Conservation (phyloP, 805 yeast species). For the Sugiyamaella lignohabitans region DNA sequence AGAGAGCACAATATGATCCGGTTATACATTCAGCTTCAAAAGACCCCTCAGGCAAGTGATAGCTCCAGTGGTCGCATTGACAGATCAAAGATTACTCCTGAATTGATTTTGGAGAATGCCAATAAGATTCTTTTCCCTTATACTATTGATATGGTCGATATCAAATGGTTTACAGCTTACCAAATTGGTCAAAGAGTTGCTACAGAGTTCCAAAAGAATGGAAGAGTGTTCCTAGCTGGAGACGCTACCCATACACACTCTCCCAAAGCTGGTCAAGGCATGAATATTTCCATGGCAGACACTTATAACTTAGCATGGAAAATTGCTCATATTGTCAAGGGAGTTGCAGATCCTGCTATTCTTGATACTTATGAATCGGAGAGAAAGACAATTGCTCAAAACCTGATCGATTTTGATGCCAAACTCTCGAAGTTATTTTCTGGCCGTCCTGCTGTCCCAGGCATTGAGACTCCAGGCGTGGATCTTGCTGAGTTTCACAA, state of each 20-base stretch:
- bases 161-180: conserved; percentile 33
- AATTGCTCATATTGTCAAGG: conserved; percentile 30
- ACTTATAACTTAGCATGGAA: conserved; percentile 33
- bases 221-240: conserved; percentile 31
- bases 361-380: conserved; percentile 31
- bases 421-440: conserved; percentile 29
- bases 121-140: conserved; percentile 24
- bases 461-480: conserved; percentile 22
- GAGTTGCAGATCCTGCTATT: conserved; percentile 22
- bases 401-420: conserved; percentile 32
- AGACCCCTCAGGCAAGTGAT: conserved; percentile 18
- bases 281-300: conserved; percentile 31
- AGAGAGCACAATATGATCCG: conserved; percentile 32
- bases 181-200: conserved; percentile 35
- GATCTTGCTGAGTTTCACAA: conserved; percentile 28
- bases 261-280: conserved; percentile 35
- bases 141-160: conserved; percentile 24
- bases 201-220: conserved; percentile 18
- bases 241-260: conserved; percentile 33
- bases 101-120: conserved; percentile 27
- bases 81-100: conserved; percentile 32
- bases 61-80: conserved; percentile 22
- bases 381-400: conserved; percentile 30
- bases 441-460: conserved; percentile 27
- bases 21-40: conserved; percentile 30